phyloP scores from a whole-genome alignment of 2,329 filamentous ascomycete species.

The Alternaria burnsii region DNA sequence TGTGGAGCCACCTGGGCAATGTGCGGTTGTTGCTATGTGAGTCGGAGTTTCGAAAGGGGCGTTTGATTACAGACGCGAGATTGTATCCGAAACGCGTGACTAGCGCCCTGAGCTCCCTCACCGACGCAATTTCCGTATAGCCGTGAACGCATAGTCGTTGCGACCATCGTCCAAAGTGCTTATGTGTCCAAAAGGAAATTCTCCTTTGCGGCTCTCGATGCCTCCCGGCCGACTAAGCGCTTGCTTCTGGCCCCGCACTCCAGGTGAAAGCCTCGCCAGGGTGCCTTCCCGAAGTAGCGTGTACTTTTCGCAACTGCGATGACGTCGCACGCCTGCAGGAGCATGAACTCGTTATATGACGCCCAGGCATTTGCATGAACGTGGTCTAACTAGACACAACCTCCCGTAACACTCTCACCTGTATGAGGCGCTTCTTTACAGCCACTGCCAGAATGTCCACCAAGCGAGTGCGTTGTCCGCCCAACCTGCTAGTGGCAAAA shows the following conservation, averaged over 20 bases:
- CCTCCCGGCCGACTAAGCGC: not conserved
- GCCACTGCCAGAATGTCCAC: slow-evolving; percentile 43
- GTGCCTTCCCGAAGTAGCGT: slow-evolving; percentile 12
- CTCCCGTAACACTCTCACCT: not conserved
- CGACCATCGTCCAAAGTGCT: not conserved
- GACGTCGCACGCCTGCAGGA: slow-evolving; percentile 17
- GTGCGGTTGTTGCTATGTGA: slow-evolving; percentile 37
- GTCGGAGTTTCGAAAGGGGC: slow-evolving; percentile 22
- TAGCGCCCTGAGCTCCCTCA: slow-evolving; percentile 25
- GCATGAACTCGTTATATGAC: not conserved
- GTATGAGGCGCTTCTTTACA: slow-evolving; percentile 39
- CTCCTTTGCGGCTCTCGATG: not conserved
- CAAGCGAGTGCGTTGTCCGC: slow-evolving; percentile 42
- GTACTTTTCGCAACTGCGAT: slow-evolving; percentile 11
- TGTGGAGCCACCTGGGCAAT: slow-evolving; percentile 29
- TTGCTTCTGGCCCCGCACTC: slow-evolving; percentile 22
- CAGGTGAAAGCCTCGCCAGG: slow-evolving; percentile 11
- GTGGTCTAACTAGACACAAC: not conserved
- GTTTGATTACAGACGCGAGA: slow-evolving; percentile 40
- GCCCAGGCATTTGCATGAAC: not conserved
- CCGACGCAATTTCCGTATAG: slow-evolving; percentile 16
- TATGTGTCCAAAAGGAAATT: slow-evolving; percentile 13
- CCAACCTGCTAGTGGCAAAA: slow-evolving; percentile 11
- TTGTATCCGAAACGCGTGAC: slow-evolving; percentile 35
- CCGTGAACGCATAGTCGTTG: slow-evolving; percentile 13